Base-by-base conservation (phyloP, 106 monocot genomes). In the Phalaenopsis equestris region DNA sequence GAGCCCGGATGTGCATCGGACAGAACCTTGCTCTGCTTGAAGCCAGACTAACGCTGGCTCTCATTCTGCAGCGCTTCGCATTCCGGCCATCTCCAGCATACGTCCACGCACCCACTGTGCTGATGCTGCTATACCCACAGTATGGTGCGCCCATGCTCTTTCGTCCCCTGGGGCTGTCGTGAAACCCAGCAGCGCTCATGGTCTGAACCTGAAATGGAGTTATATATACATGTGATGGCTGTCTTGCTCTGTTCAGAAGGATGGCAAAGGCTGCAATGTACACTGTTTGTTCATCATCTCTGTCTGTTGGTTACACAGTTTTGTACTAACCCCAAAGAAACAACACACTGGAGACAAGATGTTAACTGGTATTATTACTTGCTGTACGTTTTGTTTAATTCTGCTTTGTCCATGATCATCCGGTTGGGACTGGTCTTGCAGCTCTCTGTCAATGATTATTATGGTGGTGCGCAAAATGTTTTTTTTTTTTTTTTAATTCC, bases 1-100 rank as follows among this genome's bases (percentile, higher is more conserved):
- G 92, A 0, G 73, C 88, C 41, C 92, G 92, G 23, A 90, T 82
- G 82, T 92, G 92, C 86, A 87, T 92, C 39, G 92, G 92, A 11
- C 90, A 86, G 82, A 88, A 86, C 88, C 72, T 88, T 37, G 90
- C 88, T 5, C 48, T 92, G 41, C 80, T 90, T 14, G 90, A 90
- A 67, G 88, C 92, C 67, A 90, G 86, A 81, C 82, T 92, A 43
- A 78, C 89, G 12, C 36, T 92, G 37, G 87, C 92, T 72, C 67
- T 92, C 78, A 72, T 92, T 2, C 87, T 92, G 30, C 89, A 83
- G 24, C 86, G 92, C 19, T 80, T 75, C 30, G 45, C 81, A 6
- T 56, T 93, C 68, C 45, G 79, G 24, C 18, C 57, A 6, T 77
- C 87, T 2, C 79, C 85, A 11, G 45, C 82, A 15, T 86, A 86